Base-by-base conservation (phyloP, 1,284 basidiomycete species). In the Marasmius sp. region DNA sequence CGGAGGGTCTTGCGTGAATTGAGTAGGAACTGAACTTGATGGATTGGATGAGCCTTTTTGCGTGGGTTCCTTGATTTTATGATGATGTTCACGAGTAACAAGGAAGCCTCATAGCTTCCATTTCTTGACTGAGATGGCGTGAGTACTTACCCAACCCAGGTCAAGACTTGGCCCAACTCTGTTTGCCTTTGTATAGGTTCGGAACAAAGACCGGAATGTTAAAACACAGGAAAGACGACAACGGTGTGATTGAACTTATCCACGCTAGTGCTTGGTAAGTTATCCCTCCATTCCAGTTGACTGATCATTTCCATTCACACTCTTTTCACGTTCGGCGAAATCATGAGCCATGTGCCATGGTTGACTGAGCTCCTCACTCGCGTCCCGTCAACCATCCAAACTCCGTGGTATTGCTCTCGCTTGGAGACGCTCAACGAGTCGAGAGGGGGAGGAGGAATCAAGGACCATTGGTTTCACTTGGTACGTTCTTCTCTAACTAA, bases 41-140 rank as follows among this genome's bases (percentile, higher is more conserved):
- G n/a, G n/a, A n/a, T n/a, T n/a, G n/a, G n/a, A n/a, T n/a, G n/a
- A n/a, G n/a, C n/a, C n/a, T n/a, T n/a, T n/a, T n/a, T n/a, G n/a
- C n/a, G n/a, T n/a, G n/a, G n/a, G n/a, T n/a, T n/a, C n/a, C n/a
- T n/a, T n/a, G n/a, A n/a, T n/a, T n/a, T 45, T 67, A 74, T 48
- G 74, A 79, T 59, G 74, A 72, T 7, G 71, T 74, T n/a, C 80
- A 79, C 6, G 70, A n/a, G n/a, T 85, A 22, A 67, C 66, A 5
- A 74, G 79, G 63, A 55, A 58, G 20, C 43, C 27, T 38, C n/a
- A 38, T 63, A 86, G 87, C 47, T 86, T 82, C 64, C 86, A 89
- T 71, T 79, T 88, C 62, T 87, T 87, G 85, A 81, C 80, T 43
- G 85, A 87, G 62, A 77, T 87, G 69, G 84, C 81, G 86, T 88